A percentile compares a stretch with the other conserved stretches of the same genome.
Evolutionary conservation across 2,329 filamentous ascomycete species (phyloP).

Genomic region (Ascochyta fabae): DNA sequence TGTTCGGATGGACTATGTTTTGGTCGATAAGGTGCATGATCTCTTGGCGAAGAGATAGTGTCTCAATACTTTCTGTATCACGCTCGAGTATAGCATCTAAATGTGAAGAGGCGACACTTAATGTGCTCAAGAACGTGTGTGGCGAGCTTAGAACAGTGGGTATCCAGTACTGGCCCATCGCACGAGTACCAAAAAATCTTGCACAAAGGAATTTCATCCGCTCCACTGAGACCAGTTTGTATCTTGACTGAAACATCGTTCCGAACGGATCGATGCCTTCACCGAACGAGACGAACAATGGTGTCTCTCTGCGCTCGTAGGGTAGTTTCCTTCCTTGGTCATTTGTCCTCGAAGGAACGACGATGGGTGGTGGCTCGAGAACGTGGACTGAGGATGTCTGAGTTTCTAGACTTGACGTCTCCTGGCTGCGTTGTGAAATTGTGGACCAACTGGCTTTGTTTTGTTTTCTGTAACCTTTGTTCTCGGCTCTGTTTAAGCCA

Average conservation of each 20-base stretch:
- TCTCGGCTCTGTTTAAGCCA: background rate
- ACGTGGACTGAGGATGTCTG: constrained; percentile 9
- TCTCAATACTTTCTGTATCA: constrained; percentile 38
- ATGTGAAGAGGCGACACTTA: constrained; percentile 45
- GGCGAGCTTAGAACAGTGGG: constrained; percentile 41
- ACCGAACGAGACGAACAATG: constrained; percentile 38
- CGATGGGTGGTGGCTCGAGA: constrained; percentile 30
- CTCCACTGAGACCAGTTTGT: constrained; percentile 41
- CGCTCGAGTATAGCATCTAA: constrained; percentile 37
- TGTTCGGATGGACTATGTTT: constrained; percentile 31
- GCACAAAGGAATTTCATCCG: constrained; percentile 46
- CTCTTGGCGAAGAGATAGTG: constrained; percentile 41
- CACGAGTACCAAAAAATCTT: constrained; percentile 41
- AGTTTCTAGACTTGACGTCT: constrained; percentile 7
- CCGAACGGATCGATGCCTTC: constrained; percentile 44
- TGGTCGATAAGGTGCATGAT: constrained; percentile 42
- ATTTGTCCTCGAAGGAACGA: constrained; percentile 22
- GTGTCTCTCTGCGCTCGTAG: constrained; percentile 26
- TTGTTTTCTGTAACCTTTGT: background rate
- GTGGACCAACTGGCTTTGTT: constrained; percentile 8
- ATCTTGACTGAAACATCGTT: constrained; percentile 42
- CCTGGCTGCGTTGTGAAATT: background rate
- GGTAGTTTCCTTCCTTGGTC: constrained; percentile 16
- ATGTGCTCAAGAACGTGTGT: constrained; percentile 48
- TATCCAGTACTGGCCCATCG: constrained; percentile 45